These are phyloP conservation scores for Ambrosiella xylebori DNA, from an alignment of 2,329 filamentous ascomycete genomes.

Conservation along the genomic window DNA sequence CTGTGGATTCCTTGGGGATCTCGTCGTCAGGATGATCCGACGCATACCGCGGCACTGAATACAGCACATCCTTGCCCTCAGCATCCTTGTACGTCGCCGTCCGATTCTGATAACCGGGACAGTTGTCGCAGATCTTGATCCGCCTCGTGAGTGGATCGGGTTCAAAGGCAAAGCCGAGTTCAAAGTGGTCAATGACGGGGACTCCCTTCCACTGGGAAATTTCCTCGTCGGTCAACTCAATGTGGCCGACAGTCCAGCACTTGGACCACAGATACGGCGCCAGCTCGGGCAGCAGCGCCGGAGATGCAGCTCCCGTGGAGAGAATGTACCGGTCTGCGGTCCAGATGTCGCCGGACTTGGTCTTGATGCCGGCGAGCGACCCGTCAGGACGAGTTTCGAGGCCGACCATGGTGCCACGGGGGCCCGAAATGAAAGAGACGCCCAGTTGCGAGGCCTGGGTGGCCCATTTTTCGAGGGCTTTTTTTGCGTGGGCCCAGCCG, in stretches of 20 bases:
- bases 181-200: slow-evolving; percentile 31
- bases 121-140: slow-evolving; percentile 15
- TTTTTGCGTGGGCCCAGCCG: slow-evolving; percentile 20
- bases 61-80: slow-evolving; percentile 9
- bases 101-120: slow-evolving; percentile 13
- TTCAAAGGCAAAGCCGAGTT: slow-evolving; percentile 15
- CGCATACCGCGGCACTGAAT: slow-evolving; percentile 13
- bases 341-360: slow-evolving; percentile 24
- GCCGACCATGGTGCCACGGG: slow-evolving; percentile 17
- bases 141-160: slow-evolving; percentile 12
- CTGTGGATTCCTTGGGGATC: slow-evolving; percentile 13
- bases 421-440: slow-evolving; percentile 19
- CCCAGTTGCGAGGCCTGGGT: slow-evolving; percentile 16
- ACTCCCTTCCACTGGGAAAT: slow-evolving; percentile 32
- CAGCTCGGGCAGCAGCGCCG: slow-evolving; percentile 45
- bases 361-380: slow-evolving; percentile 17
- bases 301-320: slow-evolving; percentile 48
- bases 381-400: slow-evolving; percentile 14
- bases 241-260: slow-evolving; percentile 37
- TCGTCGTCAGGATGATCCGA: slow-evolving; percentile 10
- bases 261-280: slow-evolving; percentile 2
- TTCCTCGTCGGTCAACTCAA: slow-evolving; percentile 41
- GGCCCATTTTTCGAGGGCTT: slow-evolving; percentile 4
- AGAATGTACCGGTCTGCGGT: slow-evolving; percentile 43
- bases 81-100: slow-evolving; percentile 7